phyloP scores from a whole-genome alignment of 495 filamentous ascomycete genomes.

The Aspergillus incahuasiensis region DNA sequence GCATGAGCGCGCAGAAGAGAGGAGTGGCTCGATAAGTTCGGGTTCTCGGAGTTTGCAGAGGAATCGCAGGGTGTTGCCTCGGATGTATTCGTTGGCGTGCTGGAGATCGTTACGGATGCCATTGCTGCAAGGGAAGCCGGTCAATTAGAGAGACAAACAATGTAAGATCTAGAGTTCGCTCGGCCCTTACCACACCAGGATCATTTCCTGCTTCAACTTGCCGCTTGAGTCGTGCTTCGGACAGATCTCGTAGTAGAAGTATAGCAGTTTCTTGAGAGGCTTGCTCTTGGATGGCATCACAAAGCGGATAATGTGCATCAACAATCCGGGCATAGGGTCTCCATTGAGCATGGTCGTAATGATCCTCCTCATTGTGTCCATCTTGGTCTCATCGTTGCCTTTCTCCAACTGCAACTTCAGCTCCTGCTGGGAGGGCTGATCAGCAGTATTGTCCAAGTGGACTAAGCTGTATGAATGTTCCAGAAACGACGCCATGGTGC shows the following conservation, averaged over 20 bases:
- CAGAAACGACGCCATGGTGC: slow-evolving; percentile 88
- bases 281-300: slow-evolving; percentile 98
- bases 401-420: slow-evolving; percentile 93
- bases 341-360: slow-evolving; percentile 97
- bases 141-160: slow-evolving; percentile 17
- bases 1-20: slow-evolving; percentile 85
- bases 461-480: slow-evolving; percentile 93
- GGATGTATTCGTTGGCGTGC: slow-evolving; percentile 96
- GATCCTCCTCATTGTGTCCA: slow-evolving; percentile 98
- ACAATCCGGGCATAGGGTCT: slow-evolving; percentile 86
- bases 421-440: slow-evolving; percentile 85
- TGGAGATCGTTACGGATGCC: slow-evolving; percentile 97
- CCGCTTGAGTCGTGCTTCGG: slow-evolving; percentile 87
- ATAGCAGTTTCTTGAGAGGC: slow-evolving; percentile 94
- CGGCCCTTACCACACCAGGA: slow-evolving; percentile 84
- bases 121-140: slow-evolving; percentile 57
- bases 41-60: slow-evolving; percentile 93
- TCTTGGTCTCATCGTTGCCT: slow-evolving; percentile 92
- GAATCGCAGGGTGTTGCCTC: slow-evolving; percentile 94
- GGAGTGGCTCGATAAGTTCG: slow-evolving; percentile 91
- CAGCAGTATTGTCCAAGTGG: slow-evolving; percentile 90
- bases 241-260: slow-evolving; percentile 99
- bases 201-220: slow-evolving; percentile 99
- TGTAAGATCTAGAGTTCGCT: neutral
- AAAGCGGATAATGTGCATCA: slow-evolving; percentile 99